Conservation (phyloP, 352 stramenopile species). For the Phytophthora cactorum region DNA sequence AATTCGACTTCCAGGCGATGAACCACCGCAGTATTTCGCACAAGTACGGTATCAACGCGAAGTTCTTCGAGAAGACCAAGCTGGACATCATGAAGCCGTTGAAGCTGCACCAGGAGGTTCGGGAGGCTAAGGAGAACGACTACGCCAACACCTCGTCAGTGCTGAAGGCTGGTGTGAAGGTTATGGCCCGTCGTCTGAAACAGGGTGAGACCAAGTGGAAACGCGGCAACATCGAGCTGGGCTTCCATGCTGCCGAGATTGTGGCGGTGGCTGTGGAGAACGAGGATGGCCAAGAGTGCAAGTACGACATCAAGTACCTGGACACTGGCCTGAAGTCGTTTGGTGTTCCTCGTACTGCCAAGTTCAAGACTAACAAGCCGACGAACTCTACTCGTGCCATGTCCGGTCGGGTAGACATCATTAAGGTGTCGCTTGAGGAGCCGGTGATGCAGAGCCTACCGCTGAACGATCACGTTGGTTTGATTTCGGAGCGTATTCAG, state of each 20-base stretch:
- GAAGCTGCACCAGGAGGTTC: conserved; percentile 75
- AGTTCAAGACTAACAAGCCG: conserved; percentile 77
- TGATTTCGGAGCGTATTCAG: conserved; percentile 90
- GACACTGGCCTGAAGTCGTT: conserved; percentile 87
- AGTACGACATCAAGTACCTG: conserved; percentile 89
- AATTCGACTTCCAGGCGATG: conserved; percentile 96
- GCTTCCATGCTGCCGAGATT: conserved; percentile 76
- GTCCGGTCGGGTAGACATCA: conserved; percentile 83
- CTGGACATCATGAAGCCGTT: conserved; percentile 90
- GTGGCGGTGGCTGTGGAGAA: conserved; percentile 64
- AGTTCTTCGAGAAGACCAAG: conserved; percentile 91
- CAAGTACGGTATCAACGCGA: conserved; percentile 91
- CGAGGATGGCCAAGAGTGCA: conserved; percentile 70
- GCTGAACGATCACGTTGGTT: conserved; percentile 85
- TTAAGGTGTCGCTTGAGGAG: conserved; percentile 71
- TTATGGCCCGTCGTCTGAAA: conserved; percentile 78
- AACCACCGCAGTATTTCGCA: conserved; percentile 96
- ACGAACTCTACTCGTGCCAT: conserved; percentile 78
- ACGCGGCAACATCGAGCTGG: conserved; percentile 79
- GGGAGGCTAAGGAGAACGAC: conserved; percentile 54
- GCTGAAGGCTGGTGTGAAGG: conserved; percentile 60
- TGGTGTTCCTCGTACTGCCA: conserved; percentile 72
- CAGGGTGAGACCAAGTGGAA: conserved; percentile 88
- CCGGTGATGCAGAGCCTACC: conserved; percentile 90
- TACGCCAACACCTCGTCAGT: conserved; percentile 46